phyloP scores from a whole-genome alignment of 441 rosid species.

The Euphorbia schlechtendalii region DNA sequence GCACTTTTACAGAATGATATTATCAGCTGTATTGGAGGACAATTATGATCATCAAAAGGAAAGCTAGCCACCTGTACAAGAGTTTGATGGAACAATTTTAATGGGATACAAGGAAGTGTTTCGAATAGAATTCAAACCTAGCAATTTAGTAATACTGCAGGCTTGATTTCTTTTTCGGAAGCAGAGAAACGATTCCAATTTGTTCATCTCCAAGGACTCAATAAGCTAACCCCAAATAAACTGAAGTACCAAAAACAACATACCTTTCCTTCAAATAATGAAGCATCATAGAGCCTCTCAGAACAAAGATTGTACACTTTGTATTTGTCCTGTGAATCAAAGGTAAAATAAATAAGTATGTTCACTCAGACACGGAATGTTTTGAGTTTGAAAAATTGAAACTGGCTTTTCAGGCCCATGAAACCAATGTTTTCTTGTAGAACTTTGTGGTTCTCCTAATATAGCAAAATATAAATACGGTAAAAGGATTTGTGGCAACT shows the following conservation, averaged over 20 bases:
- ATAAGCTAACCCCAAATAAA: no score
- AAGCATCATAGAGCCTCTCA: conserved; percentile 89
- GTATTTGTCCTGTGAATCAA: conserved; percentile 61
- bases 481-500: background rate
- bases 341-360: conserved; percentile 1
- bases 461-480: no score
- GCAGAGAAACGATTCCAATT: background rate
- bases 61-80: conserved; percentile 85
- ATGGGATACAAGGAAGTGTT: no score
- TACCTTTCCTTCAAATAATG: conserved; percentile 92
- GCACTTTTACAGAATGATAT: conserved; percentile 89
- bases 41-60: conserved; percentile 97
- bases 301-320: conserved; percentile 95
- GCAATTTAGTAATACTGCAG: background rate
- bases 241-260: conserved; percentile 3
- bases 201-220: background rate
- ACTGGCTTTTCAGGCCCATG: no score
- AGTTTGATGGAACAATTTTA: no score
- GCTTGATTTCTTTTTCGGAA: background rate
- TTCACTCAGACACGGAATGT: background rate
- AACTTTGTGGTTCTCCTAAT: no score
- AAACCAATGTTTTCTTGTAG: no score
- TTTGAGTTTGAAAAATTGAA: background rate
- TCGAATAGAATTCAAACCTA: background rate
- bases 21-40: conserved; percentile 89